phyloP scores from a whole-genome alignment of 1,284 basidiomycete genomes.

The Sporisorium graminicola region DNA sequence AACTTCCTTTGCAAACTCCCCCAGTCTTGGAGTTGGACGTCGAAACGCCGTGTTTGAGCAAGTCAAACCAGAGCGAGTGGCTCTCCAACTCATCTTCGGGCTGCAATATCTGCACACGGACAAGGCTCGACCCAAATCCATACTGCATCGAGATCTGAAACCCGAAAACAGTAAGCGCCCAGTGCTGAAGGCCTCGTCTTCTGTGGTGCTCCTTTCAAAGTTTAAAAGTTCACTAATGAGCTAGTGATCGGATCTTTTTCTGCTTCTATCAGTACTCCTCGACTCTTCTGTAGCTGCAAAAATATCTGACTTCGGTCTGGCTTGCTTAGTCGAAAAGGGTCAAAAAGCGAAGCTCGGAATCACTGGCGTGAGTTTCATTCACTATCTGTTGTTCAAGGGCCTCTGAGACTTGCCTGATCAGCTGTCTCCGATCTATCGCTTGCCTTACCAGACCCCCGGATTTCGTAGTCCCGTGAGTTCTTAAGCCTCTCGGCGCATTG shows the following conservation, averaged over 20 bases:
- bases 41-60: neutral
- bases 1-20: no score
- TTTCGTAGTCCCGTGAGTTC: neutral
- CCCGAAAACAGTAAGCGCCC: no score
- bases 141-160: no score
- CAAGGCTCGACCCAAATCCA: no score
- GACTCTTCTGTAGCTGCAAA: neutral
- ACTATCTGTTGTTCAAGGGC: no score
- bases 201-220: neutral
- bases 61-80: neutral
- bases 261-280: neutral
- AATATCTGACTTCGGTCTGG: neutral
- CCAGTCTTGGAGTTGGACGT: no score
- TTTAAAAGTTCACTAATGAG: neutral
- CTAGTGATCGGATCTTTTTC: neutral
- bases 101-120: neutral
- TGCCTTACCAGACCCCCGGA: neutral
- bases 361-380: neutral
- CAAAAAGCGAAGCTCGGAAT: neutral
- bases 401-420: no score
- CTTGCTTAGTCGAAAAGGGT: no score
- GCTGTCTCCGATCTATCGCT: neutral
- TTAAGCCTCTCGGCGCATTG: neutral
- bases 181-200: no score
- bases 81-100: neutral